These are phyloP conservation scores for Ascochyta rabiei DNA, from an alignment of 2,329 filamentous ascomycete genomes.

Conservation along the genomic window DNA sequence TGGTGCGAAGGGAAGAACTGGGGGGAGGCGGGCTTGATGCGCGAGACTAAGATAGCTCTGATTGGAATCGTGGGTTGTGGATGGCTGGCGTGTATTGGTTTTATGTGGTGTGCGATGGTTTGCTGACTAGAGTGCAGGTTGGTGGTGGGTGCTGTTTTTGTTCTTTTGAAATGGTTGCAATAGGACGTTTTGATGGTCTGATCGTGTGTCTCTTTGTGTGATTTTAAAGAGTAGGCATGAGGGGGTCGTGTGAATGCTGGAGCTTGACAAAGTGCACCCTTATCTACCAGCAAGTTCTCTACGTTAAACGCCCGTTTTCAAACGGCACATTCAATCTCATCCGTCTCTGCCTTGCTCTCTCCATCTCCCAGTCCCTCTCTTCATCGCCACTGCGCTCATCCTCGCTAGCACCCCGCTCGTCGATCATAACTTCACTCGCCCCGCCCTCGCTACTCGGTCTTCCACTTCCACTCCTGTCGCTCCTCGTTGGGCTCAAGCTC, in stretches of 20 bases:
- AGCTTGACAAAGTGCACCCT: not conserved
- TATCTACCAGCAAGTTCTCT: not conserved
- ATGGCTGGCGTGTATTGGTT: not conserved
- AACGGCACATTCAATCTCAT: constrained; percentile 26
- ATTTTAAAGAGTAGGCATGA: too few species aligned
- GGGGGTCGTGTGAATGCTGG: too few species aligned
- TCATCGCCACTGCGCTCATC: constrained; percentile 44
- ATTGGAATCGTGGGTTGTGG: not conserved
- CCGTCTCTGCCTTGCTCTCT: constrained; percentile 5
- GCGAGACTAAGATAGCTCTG: constrained; percentile 23
- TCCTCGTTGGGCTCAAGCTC: constrained; percentile 43
- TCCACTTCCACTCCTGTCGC: constrained; percentile 27
- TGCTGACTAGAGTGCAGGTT: too few species aligned
- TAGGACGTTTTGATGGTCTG: too few species aligned
- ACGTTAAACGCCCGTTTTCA: not conserved
- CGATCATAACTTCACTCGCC: constrained; percentile 47
- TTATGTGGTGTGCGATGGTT: too few species aligned
- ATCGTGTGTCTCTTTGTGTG: too few species aligned
- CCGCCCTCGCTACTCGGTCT: constrained; percentile 30
- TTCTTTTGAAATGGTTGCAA: too few species aligned
- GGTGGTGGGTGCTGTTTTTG: too few species aligned
- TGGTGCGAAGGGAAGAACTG: not conserved
- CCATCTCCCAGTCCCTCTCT: constrained; percentile 1
- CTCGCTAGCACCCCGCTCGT: constrained; percentile 47
- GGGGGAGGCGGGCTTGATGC: constrained; percentile 9